phyloP scores from a whole-genome alignment of 345 rosid species.

The Rhodamnia argentea region DNA sequence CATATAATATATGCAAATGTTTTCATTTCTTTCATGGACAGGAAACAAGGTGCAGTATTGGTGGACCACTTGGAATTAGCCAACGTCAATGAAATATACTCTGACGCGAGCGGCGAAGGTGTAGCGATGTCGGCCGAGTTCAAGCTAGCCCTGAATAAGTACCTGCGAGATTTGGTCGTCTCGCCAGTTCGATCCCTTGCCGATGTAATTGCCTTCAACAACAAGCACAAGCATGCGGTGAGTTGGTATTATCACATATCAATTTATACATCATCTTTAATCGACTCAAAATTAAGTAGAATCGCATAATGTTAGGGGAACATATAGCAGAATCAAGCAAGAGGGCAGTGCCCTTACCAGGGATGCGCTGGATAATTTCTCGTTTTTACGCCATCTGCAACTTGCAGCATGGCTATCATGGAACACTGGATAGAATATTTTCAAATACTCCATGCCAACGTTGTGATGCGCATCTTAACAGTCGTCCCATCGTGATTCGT shows the following conservation, averaged over 20 bases:
- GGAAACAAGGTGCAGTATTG: slow-evolving; percentile 40
- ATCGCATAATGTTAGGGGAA: neutral
- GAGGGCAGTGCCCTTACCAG: neutral
- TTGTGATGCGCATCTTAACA: no score
- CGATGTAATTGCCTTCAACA: slow-evolving; percentile 48
- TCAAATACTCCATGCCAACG: neutral
- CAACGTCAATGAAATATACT: slow-evolving; percentile 12
- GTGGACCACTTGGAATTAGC: slow-evolving; percentile 30
- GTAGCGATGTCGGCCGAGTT: slow-evolving; percentile 39
- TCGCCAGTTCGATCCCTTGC: slow-evolving; percentile 56
- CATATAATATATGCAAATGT: neutral
- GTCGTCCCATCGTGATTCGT: no score
- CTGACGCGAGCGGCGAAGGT: slow-evolving; percentile 22
- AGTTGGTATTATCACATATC: neutral
- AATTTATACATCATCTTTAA: neutral
- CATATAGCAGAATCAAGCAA: neutral
- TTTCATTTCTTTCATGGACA: slow-evolving; percentile 1
- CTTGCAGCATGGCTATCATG: neutral
- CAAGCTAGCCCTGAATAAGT: slow-evolving; percentile 36
- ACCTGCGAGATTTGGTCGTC: slow-evolving; percentile 24
- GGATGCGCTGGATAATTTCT: neutral
- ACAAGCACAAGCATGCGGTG: slow-evolving; percentile 28
- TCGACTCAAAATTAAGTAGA: neutral
- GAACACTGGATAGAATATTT: neutral
- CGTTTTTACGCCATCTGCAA: neutral